Evolutionary conservation across 345 rosid species (phyloP).

Genomic region (Euphorbia tirucalli): DNA sequence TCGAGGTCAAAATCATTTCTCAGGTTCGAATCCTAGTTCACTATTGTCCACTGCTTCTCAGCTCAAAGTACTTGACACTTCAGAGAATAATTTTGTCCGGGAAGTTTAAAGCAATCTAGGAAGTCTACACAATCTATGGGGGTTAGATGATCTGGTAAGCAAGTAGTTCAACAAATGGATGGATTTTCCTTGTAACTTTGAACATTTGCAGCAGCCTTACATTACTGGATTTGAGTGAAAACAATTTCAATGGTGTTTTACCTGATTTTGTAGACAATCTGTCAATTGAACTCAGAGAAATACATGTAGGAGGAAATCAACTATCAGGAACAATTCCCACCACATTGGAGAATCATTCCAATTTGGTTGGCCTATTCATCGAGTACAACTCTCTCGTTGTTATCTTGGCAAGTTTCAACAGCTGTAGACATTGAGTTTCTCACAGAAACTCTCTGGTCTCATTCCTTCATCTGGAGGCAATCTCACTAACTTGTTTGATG

Average conservation of each 20-base stretch:
- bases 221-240: too few relatives aligned
- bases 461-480: slow-evolving; percentile 27
- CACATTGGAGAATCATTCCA: slow-evolving; percentile 10
- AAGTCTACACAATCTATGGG: slow-evolving; percentile 1
- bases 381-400: not conserved
- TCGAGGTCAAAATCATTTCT: too few relatives aligned
- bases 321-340: slow-evolving; percentile 18
- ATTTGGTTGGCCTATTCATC: slow-evolving; percentile 7
- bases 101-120: not conserved
- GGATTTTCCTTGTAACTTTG: too few relatives aligned
- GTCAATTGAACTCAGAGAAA: slow-evolving; percentile 2
- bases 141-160: slow-evolving; percentile 20
- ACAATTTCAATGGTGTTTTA: slow-evolving; percentile 17
- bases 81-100: not conserved
- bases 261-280: slow-evolving; percentile 17
- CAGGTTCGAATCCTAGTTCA: too few relatives aligned
- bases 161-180: not conserved
- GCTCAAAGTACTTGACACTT: too few relatives aligned
- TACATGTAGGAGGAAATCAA: slow-evolving; percentile 5
- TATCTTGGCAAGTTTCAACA: slow-evolving; percentile 16
- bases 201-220: too few relatives aligned
- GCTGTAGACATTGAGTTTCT: not conserved
- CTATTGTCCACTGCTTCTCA: too few relatives aligned
- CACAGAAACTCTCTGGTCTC: too few relatives aligned
- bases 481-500: not conserved